Percentiles rank a stretch among this genome's conserved stretches.
Evolutionary conservation across 2,329 filamentous ascomycete genomes (phyloP).

Genomic region (Cordyceps pruinosa): DNA sequence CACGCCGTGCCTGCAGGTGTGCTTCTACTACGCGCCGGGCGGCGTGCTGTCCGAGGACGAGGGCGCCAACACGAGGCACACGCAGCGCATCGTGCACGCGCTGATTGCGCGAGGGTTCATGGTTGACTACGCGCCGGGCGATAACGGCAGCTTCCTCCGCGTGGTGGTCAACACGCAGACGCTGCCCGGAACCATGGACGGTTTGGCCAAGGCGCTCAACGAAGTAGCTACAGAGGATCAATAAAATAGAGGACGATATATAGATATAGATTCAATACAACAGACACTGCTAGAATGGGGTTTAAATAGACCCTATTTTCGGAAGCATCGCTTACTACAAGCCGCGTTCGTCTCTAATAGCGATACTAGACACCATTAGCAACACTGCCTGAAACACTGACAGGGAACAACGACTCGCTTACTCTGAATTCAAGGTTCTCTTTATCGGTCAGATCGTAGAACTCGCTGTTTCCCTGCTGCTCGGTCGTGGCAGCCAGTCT

Average conservation of each 20-base stretch:
- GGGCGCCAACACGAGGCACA: constrained; percentile 42
- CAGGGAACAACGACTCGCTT: too few relatives aligned
- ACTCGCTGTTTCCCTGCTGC: too few relatives aligned
- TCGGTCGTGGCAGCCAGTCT: too few relatives aligned
- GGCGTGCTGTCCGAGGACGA: constrained; percentile 39
- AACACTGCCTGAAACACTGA: too few relatives aligned
- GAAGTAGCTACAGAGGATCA: constrained; percentile 29
- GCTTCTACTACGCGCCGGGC: constrained; percentile 73
- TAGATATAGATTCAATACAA: not conserved
- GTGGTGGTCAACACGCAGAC: constrained; percentile 55
- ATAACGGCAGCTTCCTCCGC: constrained; percentile 50
- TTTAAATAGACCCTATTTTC: too few relatives aligned
- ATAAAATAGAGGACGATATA: not conserved
- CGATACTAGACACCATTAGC: too few relatives aligned
- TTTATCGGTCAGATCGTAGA: too few relatives aligned
- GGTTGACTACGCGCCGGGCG: constrained; percentile 54
- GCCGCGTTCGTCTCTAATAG: too few relatives aligned
- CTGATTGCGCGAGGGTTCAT: constrained; percentile 50
- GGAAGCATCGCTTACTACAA: too few relatives aligned
- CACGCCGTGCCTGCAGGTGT: constrained; percentile 85
- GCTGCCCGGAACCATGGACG: constrained; percentile 42
- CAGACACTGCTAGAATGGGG: not conserved
- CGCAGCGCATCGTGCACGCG: constrained; percentile 40
- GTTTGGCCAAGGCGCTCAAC: constrained; percentile 47
- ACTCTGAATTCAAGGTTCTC: too few relatives aligned